Evolutionary conservation across 2,329 filamentous ascomycete species (phyloP), one percentile per base, ranked within the genome.

Genomic region (Claviceps cyperi): DNA sequence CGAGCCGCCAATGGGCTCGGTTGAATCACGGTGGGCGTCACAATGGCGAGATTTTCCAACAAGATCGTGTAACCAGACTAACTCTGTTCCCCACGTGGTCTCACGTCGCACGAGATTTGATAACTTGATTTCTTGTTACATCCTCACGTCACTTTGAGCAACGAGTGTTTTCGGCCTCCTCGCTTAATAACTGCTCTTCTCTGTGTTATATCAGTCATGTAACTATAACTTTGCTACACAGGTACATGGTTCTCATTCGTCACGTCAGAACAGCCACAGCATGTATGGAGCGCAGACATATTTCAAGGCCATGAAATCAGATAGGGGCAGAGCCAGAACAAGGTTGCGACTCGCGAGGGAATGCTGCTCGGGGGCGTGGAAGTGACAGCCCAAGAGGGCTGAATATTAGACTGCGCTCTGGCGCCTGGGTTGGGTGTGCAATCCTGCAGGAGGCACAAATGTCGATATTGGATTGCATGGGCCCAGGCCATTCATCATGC

Each of bases 361-460:
- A 66, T 66, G 63, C 43, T 66, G 19, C 56, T 64, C 45, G 63
- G 64, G 24, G 57, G 62, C 13, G 61, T 62, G 46, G 28, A 56
- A 53, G 44, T 53, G 60, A 14, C 54, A 52, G 49, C 60, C 57
- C 7, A 60, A 52, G 50, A 60, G 64, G 28, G 64, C 60, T 28
- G 48, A 56, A 32, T 54, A 53, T 39, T 51, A 56, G 14, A 52
- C 57, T 21, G 55, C 60, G 47, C 55, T 59, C 8, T 67, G 64
- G 62, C 58, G 62, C 59, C 8, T 67, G 64, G 63, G 58, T 62
- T 39, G 64, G 55, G 36, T 62, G 66, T 47, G 62, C 55, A 9
- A 57, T 60, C 41, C 48, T 67, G 50, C 58, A 50, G 19, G 59
- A 56, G 49, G 59, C 57, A 28, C 24, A 9, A 9, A 9, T 28